Percentiles rank a stretch among this genome's conserved stretches.
phyloP scores from a whole-genome alignment of 2,329 filamentous ascomycete species.

The Penicillium rolfsii region DNA sequence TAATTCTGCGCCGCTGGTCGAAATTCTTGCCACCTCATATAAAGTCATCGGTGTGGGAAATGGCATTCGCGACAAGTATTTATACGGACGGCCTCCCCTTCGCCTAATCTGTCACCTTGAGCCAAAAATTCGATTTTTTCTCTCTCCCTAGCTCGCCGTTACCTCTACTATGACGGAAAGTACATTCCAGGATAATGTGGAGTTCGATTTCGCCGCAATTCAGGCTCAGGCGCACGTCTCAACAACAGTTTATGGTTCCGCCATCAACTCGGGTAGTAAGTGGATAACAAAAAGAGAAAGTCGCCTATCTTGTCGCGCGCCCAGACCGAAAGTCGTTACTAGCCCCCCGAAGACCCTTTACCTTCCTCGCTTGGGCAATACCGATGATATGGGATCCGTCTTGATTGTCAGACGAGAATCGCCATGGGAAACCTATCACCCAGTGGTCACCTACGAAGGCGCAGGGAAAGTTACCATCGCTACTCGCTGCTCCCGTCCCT shows the following conservation, averaged over 20 bases:
- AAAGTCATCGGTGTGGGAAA: neutral
- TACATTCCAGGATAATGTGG: neutral
- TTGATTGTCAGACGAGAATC: conserved; percentile 18
- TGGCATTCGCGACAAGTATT: neutral
- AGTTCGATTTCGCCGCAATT: neutral
- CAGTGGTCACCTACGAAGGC: conserved; percentile 19
- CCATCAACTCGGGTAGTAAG: neutral
- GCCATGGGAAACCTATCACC: conserved; percentile 23
- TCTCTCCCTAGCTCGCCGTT: neutral
- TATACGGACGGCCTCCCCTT: neutral
- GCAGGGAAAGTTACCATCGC: conserved; percentile 18
- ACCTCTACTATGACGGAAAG: neutral
- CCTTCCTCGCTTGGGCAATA: neutral
- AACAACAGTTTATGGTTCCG: neutral
- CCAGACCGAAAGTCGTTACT: neutral
- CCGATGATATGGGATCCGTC: conserved; percentile 3
- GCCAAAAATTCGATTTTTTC: neutral
- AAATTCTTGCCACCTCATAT: neutral
- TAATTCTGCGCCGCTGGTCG: neutral
- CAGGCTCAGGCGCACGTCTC: neutral
- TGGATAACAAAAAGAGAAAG: neutral
- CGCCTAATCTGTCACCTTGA: neutral
- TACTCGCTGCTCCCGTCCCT: conserved; percentile 10
- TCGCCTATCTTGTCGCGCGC: neutral
- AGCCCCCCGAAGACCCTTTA: conserved; percentile 2